Evolutionary conservation across 768 basidiomycete species (phyloP).

Genomic region (Neoboletus magnificus): DNA sequence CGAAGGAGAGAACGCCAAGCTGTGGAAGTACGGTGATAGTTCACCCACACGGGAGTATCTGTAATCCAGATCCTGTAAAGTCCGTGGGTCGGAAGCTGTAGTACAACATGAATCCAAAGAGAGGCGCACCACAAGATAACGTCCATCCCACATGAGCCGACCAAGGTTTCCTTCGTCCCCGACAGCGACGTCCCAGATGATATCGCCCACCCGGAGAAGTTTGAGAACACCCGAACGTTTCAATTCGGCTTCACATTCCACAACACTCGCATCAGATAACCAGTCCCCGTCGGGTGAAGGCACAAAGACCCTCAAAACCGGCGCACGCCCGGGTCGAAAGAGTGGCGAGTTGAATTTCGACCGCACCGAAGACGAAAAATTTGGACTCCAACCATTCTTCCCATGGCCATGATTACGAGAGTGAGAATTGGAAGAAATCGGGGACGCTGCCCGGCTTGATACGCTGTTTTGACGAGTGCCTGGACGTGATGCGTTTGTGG

Average conservation of each 20-base stretch:
- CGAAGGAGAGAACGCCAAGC: constrained; percentile 79
- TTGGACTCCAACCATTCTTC: constrained; percentile 24
- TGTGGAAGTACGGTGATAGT: constrained; percentile 75
- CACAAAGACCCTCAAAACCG: constrained; percentile 76
- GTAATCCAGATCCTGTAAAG: constrained; percentile 75
- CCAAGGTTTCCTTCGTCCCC: constrained; percentile 85
- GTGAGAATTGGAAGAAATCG: constrained; percentile 37
- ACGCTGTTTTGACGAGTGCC: constrained; percentile 36
- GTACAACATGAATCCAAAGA: constrained; percentile 1
- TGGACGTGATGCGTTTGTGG: constrained; percentile 4
- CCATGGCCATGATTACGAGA: constrained; percentile 42
- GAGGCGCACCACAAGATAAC: constrained; percentile 72
- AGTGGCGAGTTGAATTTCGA: constrained; percentile 65
- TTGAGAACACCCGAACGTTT: constrained; percentile 48
- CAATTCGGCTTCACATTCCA: constrained; percentile 81
- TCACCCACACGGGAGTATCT: constrained; percentile 74
- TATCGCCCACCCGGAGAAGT: constrained; percentile 70
- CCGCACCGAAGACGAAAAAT: constrained; percentile 17
- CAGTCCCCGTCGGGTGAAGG: constrained; percentile 85
- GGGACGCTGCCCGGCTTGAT: constrained; percentile 69
- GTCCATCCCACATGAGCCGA: constrained; percentile 86
- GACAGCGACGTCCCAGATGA: constrained; percentile 84
- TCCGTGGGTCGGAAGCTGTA: not conserved
- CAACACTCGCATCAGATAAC: constrained; percentile 76
- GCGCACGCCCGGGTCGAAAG: constrained; percentile 67